Base-by-base conservation (phyloP, 441 rosid species). In the Populus hybrid region DNA sequence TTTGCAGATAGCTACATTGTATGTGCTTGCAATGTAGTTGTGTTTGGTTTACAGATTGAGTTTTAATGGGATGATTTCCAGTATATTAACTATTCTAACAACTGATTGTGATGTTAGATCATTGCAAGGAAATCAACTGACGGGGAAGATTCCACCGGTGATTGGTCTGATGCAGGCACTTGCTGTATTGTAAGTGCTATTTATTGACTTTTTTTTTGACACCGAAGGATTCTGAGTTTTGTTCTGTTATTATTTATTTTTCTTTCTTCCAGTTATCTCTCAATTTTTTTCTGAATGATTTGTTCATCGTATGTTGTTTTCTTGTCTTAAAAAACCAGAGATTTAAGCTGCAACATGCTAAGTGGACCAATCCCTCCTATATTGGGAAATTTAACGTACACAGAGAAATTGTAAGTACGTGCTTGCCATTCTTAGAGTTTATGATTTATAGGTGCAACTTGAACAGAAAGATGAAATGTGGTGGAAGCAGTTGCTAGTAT, bases 151-250 rank as follows among this genome's bases (percentile, higher is more conserved):
- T 67, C 99, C 99, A 20, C 88, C 93, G 11, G 99, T 95, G 72
- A 88, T 95, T 71, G 99, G 99, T 81, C 89, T 95, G 20, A 95
- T 95, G 99, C 99, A 95, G 85, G 99, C 99, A 21, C 99, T 95
- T 80, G 98, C 99, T 73, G 99, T 95, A 26, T 74, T 95, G 99
- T 95, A 87, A 90, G 99, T 83, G 69, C 80, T 76, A 16, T 72
- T 50, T 76, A 67, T 35, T 12, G 31, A 50, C 18, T 40, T 45
- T 69, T 35, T 45, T 69, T 2, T 18, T 21, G 11, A 14, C 6
- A 42, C 6, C 4, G 6, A 42, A 63, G 18, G 24, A 68, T 75
- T 70, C 70, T 63, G 42, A 10, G 63, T 66, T 21, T 9, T 50
- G 33, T 8, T 20, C 33, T 12, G 36, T 63, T 28, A 6, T 59